Conservation (phyloP, 2,329 filamentous ascomycete species). For the Phaeosphaeria sp. region DNA sequence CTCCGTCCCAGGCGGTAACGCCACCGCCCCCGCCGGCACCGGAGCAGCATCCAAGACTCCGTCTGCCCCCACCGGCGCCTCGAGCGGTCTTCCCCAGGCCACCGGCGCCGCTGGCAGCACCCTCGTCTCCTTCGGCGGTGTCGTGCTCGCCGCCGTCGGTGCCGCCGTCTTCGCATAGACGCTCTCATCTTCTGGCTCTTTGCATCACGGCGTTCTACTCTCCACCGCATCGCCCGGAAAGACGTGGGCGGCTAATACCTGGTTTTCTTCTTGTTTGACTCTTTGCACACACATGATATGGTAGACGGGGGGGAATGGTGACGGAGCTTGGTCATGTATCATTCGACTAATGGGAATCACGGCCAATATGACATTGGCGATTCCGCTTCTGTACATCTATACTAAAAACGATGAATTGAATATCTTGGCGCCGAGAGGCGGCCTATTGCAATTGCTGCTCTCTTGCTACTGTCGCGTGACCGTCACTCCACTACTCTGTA, state of each 20-base stretch:
- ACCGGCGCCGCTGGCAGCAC: slow-evolving; percentile 35
- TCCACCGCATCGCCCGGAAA: background rate
- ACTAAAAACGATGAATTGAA: background rate
- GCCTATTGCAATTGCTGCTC: background rate
- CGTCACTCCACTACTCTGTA: background rate
- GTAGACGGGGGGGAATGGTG: background rate
- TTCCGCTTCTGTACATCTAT: background rate
- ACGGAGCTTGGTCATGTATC: background rate
- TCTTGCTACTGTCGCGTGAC: too few relatives aligned
- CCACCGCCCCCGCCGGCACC: slow-evolving; percentile 15
- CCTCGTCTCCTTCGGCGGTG: slow-evolving; percentile 38
- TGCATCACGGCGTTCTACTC: background rate
- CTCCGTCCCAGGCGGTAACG: slow-evolving; percentile 12
- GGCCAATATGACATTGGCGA: background rate
- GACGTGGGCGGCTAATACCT: background rate
- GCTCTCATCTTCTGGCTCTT: background rate
- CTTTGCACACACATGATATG: background rate
- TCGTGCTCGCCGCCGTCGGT: slow-evolving; percentile 32
- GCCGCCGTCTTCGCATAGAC: slow-evolving; percentile 40
- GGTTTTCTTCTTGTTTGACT: background rate
- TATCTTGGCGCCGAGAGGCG: background rate
- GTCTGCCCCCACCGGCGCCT: slow-evolving; percentile 14
- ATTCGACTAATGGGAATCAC: background rate
- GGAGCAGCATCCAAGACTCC: slow-evolving; percentile 8
- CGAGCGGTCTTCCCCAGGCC: slow-evolving; percentile 16